phyloP scores from a whole-genome alignment of 805 yeast genomes.

The Wickerhamiella nectarea region DNA sequence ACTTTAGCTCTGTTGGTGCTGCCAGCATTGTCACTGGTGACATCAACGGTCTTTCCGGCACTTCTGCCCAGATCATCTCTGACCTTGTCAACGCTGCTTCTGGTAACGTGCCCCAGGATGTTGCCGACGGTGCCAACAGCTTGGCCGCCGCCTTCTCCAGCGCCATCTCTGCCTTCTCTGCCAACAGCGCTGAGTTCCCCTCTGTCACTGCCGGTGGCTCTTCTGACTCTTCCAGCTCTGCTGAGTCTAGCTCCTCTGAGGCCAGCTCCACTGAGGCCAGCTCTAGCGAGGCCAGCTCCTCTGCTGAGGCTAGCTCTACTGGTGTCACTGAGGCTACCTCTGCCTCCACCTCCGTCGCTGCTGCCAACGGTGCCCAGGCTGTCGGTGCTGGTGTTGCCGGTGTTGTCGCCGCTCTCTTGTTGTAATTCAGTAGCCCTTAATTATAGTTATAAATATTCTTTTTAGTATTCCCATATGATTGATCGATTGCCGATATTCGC shows the following conservation, averaged over 20 bases:
- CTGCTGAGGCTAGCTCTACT: conserved; percentile 10
- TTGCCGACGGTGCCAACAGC: conserved; percentile 8
- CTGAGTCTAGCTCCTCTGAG: conserved; percentile 2
- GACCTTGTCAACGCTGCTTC: conserved; percentile 11
- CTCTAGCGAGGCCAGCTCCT: too few species aligned
- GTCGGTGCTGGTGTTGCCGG: conserved; percentile 11
- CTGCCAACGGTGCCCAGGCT: conserved; percentile 11
- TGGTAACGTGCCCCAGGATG: conserved; percentile 3
- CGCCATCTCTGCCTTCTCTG: conserved; percentile 9
- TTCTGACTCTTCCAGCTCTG: conserved; percentile 9
- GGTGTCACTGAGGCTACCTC: conserved; percentile 7
- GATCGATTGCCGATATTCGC: background rate
- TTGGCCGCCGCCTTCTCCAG: conserved; percentile 8
- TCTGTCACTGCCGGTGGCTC: conserved; percentile 10
- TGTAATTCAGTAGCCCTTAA: background rate
- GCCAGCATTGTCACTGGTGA: conserved; percentile 16
- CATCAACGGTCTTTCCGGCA: conserved; percentile 12
- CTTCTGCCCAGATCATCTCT: conserved; percentile 12
- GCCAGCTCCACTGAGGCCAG: conserved; percentile 9
- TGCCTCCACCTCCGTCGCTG: conserved; percentile 11
- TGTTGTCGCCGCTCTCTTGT: conserved; percentile 9
- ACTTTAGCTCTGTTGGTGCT: conserved; percentile 15
- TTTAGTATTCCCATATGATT: background rate
- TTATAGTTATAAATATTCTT: background rate
- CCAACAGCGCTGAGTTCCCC: conserved; percentile 7